Evolutionary conservation across 768 basidiomycete species (phyloP).

Genomic region (Mycena galopus): DNA sequence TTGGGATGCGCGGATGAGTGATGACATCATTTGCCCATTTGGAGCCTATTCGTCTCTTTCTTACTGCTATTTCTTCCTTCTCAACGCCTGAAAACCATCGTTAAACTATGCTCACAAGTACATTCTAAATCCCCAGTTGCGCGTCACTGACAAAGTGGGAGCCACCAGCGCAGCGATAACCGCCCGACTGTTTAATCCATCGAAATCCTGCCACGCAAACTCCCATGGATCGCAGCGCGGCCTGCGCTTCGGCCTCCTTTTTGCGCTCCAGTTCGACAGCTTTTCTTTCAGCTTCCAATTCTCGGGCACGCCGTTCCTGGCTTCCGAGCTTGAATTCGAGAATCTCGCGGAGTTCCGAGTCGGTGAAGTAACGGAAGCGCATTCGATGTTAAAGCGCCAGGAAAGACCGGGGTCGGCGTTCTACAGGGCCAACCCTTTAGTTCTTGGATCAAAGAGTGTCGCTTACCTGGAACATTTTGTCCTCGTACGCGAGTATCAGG

Average conservation of each 20-base stretch:
- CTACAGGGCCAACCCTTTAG: conserved; percentile 46
- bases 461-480: conserved; percentile 78
- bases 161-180: conserved; percentile 64
- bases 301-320: conserved; percentile 49
- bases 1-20: too few relatives aligned
- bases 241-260: conserved; percentile 60
- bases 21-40: too few relatives aligned
- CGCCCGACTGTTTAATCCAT: conserved; percentile 56
- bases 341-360: conserved; percentile 63
- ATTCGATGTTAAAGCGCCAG: conserved; percentile 76
- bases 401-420: conserved; percentile 78
- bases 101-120: not conserved
- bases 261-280: conserved; percentile 40
- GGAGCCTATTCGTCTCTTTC: too few relatives aligned
- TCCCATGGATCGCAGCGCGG: conserved; percentile 60
- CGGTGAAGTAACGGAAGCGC: conserved; percentile 78
- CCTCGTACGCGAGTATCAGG: conserved; percentile 73
- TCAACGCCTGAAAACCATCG: too few relatives aligned
- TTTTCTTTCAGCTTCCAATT: conserved; percentile 40
- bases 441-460: not conserved
- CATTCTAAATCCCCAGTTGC: conserved; percentile 39
- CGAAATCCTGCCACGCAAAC: conserved; percentile 60
- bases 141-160: conserved; percentile 52
- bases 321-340: conserved; percentile 68
- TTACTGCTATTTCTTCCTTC: too few relatives aligned